Base-by-base conservation (phyloP, 108 stramenopile species). In the Skeletonema potamos region DNA sequence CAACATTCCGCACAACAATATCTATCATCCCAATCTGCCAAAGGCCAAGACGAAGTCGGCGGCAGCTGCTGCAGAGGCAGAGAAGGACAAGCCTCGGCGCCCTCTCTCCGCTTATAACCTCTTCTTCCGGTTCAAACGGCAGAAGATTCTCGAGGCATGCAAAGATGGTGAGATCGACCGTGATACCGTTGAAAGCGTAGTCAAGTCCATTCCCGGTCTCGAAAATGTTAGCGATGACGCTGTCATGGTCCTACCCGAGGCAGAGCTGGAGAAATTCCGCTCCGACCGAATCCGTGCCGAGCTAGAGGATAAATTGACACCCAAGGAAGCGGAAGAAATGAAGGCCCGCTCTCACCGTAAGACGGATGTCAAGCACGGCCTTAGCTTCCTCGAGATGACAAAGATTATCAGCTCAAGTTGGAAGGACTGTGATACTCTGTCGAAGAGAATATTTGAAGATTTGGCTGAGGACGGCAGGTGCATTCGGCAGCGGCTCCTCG, bases 101-200 rank as follows among this genome's bases (percentile, higher is more conserved):
- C 58, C 58, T 8, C 33, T 59, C n/a, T 33, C 58, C 1, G 58
- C 58, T 17, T 59, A 59, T 29, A 59, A 59, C 33, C 58, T 59
- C 24, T 59, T 59, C 58, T 59, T 33, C 58, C 58, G 58, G 0
- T 59, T 33, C 30, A 59, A 59, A n/a, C 24, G 58, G 28, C 36
- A 30, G 32, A 33, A 59, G 20, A 59, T 59, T 20, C 58, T 30
- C 30, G 32, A 34, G 1, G 26, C 28, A 7, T 51, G 48, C 22
- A 51, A 51, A 10, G 48, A 51, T 0, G 22, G 22, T 22, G 22
- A 51, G 3, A 9, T 24, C 8, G 48, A 51, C 48, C 20, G 22
- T 6, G 58, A 26, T 8, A 29, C 29, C 0, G 11, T 59, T 4
- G 32, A 59, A 10, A 33, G 58, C 58, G 33, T 33, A 0, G 58